Evolutionary conservation across 2,329 filamentous ascomycete genomes (phyloP).

Genomic region (Aspergillus luchuensis): DNA sequence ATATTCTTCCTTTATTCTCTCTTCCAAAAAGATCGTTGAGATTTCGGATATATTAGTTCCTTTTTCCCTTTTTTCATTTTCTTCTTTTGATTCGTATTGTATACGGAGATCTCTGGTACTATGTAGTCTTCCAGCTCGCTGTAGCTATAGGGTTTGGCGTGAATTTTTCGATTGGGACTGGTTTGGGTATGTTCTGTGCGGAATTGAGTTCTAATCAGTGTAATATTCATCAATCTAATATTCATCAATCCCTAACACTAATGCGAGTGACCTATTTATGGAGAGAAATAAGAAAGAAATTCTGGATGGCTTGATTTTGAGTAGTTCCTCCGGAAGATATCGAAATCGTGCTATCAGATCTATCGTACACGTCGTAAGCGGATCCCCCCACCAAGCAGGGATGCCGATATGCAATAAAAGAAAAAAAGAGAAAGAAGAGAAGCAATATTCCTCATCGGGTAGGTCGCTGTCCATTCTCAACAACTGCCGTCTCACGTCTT

Average conservation of each 20-base stretch:
- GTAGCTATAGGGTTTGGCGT: too few species aligned
- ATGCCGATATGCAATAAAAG: too few species aligned
- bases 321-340: not conserved
- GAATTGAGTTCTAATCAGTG: too few species aligned
- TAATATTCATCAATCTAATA: too few species aligned
- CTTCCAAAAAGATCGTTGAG: not conserved
- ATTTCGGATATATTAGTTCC: too few species aligned
- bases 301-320: not conserved
- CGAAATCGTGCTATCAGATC: not conserved
- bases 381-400: not conserved
- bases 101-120: too few species aligned
- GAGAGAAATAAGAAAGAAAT: not conserved
- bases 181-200: too few species aligned
- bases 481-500: not conserved
- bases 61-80: too few species aligned
- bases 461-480: not conserved
- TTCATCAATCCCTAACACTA: not conserved
- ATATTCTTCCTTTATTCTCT: not conserved
- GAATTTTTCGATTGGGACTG: too few species aligned
- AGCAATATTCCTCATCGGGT: not conserved
- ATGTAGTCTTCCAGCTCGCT: not conserved
- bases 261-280: not conserved
- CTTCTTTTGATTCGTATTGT: not conserved
- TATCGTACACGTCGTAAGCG: constrained; percentile 20
- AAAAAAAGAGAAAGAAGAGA: too few species aligned